A percentile compares a stretch with the other conserved stretches of the same genome.
Evolutionary conservation across 805 yeast species (phyloP).

Genomic region (Candida oleophila): DNA sequence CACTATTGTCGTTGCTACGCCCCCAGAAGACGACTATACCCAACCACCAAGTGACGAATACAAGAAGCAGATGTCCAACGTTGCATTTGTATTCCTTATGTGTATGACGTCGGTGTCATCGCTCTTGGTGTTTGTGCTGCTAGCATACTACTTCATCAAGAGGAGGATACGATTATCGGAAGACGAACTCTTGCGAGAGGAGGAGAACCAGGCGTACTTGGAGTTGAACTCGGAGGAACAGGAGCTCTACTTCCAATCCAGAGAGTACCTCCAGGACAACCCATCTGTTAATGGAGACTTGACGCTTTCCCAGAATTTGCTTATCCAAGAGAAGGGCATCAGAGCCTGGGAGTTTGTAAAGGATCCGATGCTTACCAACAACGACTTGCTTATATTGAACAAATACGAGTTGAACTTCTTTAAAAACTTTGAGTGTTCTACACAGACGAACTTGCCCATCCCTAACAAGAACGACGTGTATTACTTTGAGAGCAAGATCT

Average conservation of each 20-base stretch:
- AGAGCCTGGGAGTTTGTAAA: slow-evolving; percentile 85
- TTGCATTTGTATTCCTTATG: background rate
- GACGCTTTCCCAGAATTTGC: slow-evolving; percentile 56
- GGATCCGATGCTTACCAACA: slow-evolving; percentile 52
- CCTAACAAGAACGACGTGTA: slow-evolving; percentile 82
- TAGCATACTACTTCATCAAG: slow-evolving; percentile 8
- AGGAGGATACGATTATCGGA: slow-evolving; percentile 32
- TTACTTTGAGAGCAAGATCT: slow-evolving; percentile 85
- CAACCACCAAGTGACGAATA: slow-evolving; percentile 1
- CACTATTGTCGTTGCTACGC: no score
- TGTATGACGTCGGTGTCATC: background rate
- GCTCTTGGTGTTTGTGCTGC: slow-evolving; percentile 2
- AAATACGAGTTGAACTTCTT: slow-evolving; percentile 60
- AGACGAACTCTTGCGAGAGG: slow-evolving; percentile 57
- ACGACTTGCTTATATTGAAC: slow-evolving; percentile 60
- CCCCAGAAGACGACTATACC: no score
- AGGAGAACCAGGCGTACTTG: slow-evolving; percentile 54
- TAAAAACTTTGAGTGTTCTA: slow-evolving; percentile 60
- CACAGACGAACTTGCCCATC: slow-evolving; percentile 80
- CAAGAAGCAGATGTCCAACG: background rate
- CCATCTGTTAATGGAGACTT: slow-evolving; percentile 43
- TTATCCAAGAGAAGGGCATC: slow-evolving; percentile 84
- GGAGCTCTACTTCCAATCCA: slow-evolving; percentile 65
- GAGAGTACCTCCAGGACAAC: slow-evolving; percentile 40
- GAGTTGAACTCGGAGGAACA: slow-evolving; percentile 68